phyloP scores from a whole-genome alignment of 176 grass and related monocot genomes.

The Canna indica region DNA sequence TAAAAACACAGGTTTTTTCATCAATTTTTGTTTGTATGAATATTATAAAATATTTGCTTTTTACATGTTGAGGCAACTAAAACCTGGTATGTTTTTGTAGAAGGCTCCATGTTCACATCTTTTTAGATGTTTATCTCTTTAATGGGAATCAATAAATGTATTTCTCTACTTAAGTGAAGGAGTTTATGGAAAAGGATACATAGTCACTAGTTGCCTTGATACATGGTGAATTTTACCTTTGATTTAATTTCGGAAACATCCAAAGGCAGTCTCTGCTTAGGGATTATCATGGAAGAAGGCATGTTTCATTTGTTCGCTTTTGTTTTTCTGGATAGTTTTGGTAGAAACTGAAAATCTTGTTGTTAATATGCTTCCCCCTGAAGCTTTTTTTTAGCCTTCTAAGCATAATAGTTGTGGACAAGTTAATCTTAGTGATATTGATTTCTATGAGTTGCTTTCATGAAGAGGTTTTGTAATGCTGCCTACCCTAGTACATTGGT shows the following conservation, averaged over 20 bases:
- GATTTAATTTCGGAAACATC: not conserved
- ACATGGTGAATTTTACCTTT: not conserved
- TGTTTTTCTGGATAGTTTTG: not conserved
- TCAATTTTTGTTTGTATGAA: not conserved
- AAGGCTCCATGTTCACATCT: too few relatives aligned
- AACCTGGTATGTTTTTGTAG: too few relatives aligned
- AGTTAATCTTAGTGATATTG: not conserved
- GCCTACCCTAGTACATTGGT: constrained; percentile 18
- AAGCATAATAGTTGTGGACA: not conserved
- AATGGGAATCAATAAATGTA: too few relatives aligned
- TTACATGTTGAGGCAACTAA: not conserved
- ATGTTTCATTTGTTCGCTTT: not conserved
- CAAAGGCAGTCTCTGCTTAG: not conserved
- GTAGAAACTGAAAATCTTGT: too few relatives aligned
- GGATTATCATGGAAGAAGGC: not conserved
- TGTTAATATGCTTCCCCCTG: too few relatives aligned
- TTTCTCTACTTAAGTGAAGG: too few relatives aligned
- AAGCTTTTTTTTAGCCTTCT: not conserved
- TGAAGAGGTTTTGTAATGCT: constrained; percentile 21
- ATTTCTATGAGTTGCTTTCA: constrained; percentile 10
- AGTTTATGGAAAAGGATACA: too few relatives aligned
- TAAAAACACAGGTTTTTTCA: not conserved
- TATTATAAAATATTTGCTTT: not conserved
- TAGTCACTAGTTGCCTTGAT: not conserved
- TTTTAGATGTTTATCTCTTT: too few relatives aligned